Percentiles rank a stretch among this genome's conserved stretches.
phyloP scores from a whole-genome alignment of 73 alveolate species.

The Halteria grandinella region DNA sequence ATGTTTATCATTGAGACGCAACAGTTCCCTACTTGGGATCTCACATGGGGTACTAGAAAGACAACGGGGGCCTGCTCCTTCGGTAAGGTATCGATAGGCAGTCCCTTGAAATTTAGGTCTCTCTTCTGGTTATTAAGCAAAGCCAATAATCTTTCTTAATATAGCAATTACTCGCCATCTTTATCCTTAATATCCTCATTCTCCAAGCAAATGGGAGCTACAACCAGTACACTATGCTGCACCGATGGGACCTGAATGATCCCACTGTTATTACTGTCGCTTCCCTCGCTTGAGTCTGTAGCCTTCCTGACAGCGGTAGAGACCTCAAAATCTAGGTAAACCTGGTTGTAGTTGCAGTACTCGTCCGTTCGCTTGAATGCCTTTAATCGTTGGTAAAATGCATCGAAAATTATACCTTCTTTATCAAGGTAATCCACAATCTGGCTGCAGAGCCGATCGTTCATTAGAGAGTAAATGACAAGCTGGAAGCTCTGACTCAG shows the following conservation, averaged over 20 bases:
- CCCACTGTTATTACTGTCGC: not conserved
- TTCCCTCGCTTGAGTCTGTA: not conserved
- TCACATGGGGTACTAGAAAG: conserved; percentile 34
- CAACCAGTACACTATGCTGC: not conserved
- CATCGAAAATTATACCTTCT: conserved; percentile 43
- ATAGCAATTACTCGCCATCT: conserved; percentile 23
- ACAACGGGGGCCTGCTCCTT: conserved; percentile 18
- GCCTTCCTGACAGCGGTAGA: not conserved
- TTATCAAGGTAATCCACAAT: not conserved
- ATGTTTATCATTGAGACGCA: conserved; percentile 38
- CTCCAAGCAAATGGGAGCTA: conserved; percentile 26
- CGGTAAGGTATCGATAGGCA: conserved; percentile 11
- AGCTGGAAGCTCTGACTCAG: conserved; percentile 15
- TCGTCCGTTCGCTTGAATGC: not conserved
- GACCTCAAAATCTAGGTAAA: conserved; percentile 43
- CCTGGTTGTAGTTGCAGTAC: conserved; percentile 17
- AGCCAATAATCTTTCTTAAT: not conserved
- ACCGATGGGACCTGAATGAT: not conserved
- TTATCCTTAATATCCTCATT: conserved; percentile 38
- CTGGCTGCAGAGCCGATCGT: conserved; percentile 6
- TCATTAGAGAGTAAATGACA: not conserved
- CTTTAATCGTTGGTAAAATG: conserved; percentile 17
- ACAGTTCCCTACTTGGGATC: not conserved
- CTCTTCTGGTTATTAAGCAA: not conserved
- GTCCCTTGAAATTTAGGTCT: not conserved